A percentile compares a stretch with the other conserved stretches of the same genome.
phyloP scores from a whole-genome alignment of 2,329 filamentous ascomycete genomes.

The Cladosporium sp. region DNA sequence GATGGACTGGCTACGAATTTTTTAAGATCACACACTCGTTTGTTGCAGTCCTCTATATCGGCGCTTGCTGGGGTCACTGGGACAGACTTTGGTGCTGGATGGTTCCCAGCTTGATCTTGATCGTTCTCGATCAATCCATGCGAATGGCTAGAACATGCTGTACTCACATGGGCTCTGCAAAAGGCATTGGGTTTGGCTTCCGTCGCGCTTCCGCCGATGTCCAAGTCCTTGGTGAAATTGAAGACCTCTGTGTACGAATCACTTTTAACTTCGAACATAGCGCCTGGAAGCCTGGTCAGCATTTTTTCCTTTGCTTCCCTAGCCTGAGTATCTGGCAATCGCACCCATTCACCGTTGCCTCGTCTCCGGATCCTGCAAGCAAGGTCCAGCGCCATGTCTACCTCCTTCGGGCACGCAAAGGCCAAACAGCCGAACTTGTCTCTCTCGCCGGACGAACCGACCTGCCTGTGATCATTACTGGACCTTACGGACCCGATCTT shows the following conservation, averaged over 20 bases:
- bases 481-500: constrained; percentile 57
- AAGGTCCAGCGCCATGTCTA: constrained; percentile 30
- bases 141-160: constrained; percentile 55
- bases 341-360: constrained; percentile 65
- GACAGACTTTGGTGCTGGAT: constrained; percentile 62
- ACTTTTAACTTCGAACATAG: constrained; percentile 59
- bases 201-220: constrained; percentile 47
- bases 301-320: constrained; percentile 66
- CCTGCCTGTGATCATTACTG: constrained; percentile 54
- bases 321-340: constrained; percentile 65
- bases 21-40: constrained; percentile 72
- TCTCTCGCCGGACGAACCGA: constrained; percentile 28
- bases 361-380: constrained; percentile 38
- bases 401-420: constrained; percentile 36
- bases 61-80: constrained; percentile 73
- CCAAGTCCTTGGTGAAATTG: constrained; percentile 52
- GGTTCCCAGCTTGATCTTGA: constrained; percentile 61
- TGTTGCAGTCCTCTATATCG: constrained; percentile 68
- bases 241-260: constrained; percentile 60
- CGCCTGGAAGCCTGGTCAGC: constrained; percentile 60
- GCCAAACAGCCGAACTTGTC: constrained; percentile 56
- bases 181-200: constrained; percentile 44
- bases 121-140: constrained; percentile 58
- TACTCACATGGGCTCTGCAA: constrained; percentile 43
- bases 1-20: constrained; percentile 67